Base-by-base conservation (phyloP, 2,329 filamentous ascomycete genomes). In the Colletotrichum musicola region DNA sequence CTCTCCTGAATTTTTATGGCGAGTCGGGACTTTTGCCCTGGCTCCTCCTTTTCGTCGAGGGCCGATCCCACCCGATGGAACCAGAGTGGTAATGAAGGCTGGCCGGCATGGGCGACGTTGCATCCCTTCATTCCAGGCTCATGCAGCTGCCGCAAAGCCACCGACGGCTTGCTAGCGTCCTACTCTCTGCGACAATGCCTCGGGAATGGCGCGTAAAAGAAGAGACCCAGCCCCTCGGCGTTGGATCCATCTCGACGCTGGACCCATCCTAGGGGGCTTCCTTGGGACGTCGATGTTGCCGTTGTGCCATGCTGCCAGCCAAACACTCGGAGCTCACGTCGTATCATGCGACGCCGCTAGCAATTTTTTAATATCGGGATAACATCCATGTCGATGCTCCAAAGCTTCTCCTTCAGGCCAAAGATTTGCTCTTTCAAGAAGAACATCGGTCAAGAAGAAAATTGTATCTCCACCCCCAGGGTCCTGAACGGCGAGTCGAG, bases 381-480 rank as follows among this genome's bases (percentile, higher is more conserved):
- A 49, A 13, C 25, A 9, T 49, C n/a, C 46, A 25, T 22, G n/a
- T 25, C 46, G 20, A 2, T 38, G 16, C 1, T 42, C 16, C 18
- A 27, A 35, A 16, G 30, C 4, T 4, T 3, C 22, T 4, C 22
- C 22, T 25, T 25, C 22, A 25, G 4, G 22, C 22, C 22, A 25
- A 35, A 12, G 30, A 9, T 35, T 10, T 35, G 10, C 30, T 35
- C 30, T 35, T 35, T 50, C 83, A 94, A 25, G 92, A 94, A 12
- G 93, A 95, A 80, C 94, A 96, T 77, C 20, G 20, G 20, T 90
- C 83, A 94, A 25, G 92, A 94, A 12, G 93, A 95, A 80, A 94
- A 96, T 77, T 95, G 93, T 51, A 96, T 84, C 80, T 95, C 93
- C 64, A 96, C 79, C 13, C 93, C 93, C 64, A 96, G 83, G 5